Evolutionary conservation across 352 stramenopile genomes (phyloP).

Genomic region (Phytophthora lateralis): DNA sequence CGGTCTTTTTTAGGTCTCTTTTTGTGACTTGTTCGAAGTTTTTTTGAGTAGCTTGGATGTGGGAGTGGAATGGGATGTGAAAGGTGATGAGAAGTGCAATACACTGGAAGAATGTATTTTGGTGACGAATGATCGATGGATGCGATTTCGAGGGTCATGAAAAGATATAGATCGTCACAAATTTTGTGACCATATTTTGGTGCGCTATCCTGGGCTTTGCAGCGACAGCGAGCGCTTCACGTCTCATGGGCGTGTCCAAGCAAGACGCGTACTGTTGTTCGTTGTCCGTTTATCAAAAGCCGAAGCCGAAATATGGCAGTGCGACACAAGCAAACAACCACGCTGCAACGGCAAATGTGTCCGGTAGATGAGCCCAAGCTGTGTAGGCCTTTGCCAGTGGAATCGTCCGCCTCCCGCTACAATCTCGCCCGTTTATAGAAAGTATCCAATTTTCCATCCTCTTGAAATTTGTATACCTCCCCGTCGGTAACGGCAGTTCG

Average conservation of each 20-base stretch:
- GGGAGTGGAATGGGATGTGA: neutral
- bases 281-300: conserved; percentile 15
- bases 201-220: conserved; percentile 17
- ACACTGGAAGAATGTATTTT: neutral
- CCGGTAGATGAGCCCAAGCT: conserved; percentile 3
- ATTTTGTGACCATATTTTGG: conserved; percentile 4
- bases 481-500: conserved; percentile 7
- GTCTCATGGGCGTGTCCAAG: conserved; percentile 6
- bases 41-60: conserved; percentile 1
- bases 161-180: conserved; percentile 13
- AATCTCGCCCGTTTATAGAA: no score
- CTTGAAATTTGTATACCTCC: neutral
- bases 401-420: conserved; percentile 5
- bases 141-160: conserved; percentile 4
- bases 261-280: neutral
- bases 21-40: conserved; percentile 12
- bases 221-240: conserved; percentile 3
- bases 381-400: neutral
- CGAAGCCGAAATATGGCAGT: conserved; percentile 3
- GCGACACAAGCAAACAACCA: conserved; percentile 1
- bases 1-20: conserved; percentile 1
- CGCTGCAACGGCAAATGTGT: conserved; percentile 9
- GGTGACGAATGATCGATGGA: conserved; percentile 8
- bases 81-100: neutral
- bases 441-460: neutral